phyloP scores from a whole-genome alignment of 148 eudicot genomes.

The Heliamphora exappendiculata region DNA sequence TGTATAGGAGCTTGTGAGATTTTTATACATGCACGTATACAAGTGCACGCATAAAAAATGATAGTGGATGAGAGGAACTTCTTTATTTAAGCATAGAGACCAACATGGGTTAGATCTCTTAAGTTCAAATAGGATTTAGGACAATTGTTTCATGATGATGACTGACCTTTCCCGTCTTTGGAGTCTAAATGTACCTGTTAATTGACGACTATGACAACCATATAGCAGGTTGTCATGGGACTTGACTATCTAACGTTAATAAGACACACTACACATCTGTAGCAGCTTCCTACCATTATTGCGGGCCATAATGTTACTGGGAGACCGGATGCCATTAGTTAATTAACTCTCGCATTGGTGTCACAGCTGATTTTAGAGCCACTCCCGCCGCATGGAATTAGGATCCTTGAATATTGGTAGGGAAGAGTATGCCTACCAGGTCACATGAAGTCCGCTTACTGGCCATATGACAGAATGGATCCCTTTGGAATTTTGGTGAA shows the following conservation, averaged over 20 bases:
- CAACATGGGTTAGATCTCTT: background rate
- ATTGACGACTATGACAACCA: background rate
- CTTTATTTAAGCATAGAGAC: background rate
- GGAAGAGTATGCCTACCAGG: background rate
- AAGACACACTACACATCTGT: background rate
- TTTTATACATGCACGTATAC: background rate
- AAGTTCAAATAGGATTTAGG: background rate
- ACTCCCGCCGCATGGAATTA: background rate
- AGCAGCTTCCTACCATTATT: conserved; percentile 1
- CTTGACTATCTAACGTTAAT: background rate
- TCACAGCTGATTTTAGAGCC: background rate
- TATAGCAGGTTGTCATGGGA: background rate
- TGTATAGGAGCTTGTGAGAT: background rate
- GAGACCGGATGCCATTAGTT: background rate
- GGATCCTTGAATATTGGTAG: background rate
- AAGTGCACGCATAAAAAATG: background rate
- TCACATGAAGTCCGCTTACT: background rate
- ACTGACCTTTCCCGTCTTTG: background rate
- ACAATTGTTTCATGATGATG: too few relatives aligned
- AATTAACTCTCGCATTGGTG: background rate
- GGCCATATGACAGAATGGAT: background rate
- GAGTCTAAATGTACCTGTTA: background rate
- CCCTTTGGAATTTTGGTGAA: background rate
- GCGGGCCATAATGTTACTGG: background rate
- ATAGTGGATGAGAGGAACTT: background rate